These are phyloP conservation scores for Schoenoplectus tabernaemontani DNA, from an alignment of 202 grass and related monocot genomes.

Conservation along the genomic window DNA sequence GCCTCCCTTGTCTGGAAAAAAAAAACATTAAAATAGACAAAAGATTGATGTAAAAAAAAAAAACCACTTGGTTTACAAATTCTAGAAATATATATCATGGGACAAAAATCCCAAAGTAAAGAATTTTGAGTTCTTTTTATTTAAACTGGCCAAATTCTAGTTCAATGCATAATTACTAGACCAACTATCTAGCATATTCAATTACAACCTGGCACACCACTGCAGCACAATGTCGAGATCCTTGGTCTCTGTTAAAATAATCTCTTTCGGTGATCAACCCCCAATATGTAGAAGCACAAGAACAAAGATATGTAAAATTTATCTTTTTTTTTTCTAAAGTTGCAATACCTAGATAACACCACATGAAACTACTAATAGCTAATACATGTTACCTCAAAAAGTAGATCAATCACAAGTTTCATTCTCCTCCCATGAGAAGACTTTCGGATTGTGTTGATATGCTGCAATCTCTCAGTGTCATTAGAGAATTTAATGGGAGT, in stretches of 20 bases:
- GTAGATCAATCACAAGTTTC: slow-evolving; percentile 64
- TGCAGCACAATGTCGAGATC: background rate
- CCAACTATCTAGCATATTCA: background rate
- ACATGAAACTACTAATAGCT: background rate
- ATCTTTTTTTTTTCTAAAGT: background rate
- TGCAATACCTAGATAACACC: background rate
- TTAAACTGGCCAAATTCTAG: background rate
- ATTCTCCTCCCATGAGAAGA: slow-evolving; percentile 58
- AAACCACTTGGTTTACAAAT: background rate
- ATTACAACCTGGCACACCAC: background rate
- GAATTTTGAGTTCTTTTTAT: no score
- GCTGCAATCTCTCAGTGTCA: slow-evolving; percentile 63
- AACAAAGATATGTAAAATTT: background rate
- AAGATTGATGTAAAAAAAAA: slow-evolving; percentile 9
- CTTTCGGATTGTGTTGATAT: slow-evolving; percentile 63
- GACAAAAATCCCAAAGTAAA: background rate
- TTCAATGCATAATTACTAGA: background rate
- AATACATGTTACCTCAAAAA: slow-evolving; percentile 46
- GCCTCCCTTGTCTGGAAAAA: slow-evolving; percentile 49
- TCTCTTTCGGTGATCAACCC: background rate
- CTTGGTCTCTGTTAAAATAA: background rate
- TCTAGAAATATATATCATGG: background rate
- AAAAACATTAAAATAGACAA: slow-evolving; percentile 30
- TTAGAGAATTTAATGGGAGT: slow-evolving; percentile 61
- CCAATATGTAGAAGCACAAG: background rate